phyloP scores from a whole-genome alignment of 805 yeast species.

The Suhomyces sp. region DNA sequence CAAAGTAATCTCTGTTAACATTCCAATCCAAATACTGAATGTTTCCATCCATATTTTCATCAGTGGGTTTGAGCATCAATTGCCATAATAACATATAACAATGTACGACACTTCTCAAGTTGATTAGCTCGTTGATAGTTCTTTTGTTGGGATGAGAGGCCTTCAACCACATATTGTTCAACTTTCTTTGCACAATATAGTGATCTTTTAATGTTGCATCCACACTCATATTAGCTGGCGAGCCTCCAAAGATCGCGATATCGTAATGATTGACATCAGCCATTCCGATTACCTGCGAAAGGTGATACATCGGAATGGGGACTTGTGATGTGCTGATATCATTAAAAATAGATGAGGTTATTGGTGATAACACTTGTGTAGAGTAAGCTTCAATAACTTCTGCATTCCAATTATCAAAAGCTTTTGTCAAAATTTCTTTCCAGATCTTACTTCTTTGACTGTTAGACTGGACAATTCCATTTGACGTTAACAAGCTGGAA shows the following conservation, averaged over 20 bases:
- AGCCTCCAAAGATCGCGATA: conserved; percentile 76
- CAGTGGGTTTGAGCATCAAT: conserved; percentile 32
- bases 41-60: conserved; percentile 13
- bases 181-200: conserved; percentile 32
- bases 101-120: conserved; percentile 37
- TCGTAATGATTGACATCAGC: conserved; percentile 74
- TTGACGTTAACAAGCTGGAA: conserved; percentile 29
- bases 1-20: conserved; percentile 36
- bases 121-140: conserved; percentile 28
- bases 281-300: conserved; percentile 62
- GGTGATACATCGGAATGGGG: conserved; percentile 60
- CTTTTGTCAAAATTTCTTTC: conserved; percentile 69
- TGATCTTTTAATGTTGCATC: conserved; percentile 37
- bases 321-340: conserved; percentile 13
- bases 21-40: conserved; percentile 27
- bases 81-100: conserved; percentile 43
- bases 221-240: conserved; percentile 72
- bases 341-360: conserved; percentile 12
- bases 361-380: conserved; percentile 6
- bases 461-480: conserved; percentile 13
- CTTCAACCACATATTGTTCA: conserved; percentile 33
- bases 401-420: conserved; percentile 68
- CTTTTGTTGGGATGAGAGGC: conserved; percentile 39
- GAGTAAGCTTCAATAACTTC: conserved; percentile 36
- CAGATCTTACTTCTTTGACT: conserved; percentile 47